Evolutionary conservation across 164 flowering plant genomes (phyloP).

Genomic region (Chloranthus sessilifolius): DNA sequence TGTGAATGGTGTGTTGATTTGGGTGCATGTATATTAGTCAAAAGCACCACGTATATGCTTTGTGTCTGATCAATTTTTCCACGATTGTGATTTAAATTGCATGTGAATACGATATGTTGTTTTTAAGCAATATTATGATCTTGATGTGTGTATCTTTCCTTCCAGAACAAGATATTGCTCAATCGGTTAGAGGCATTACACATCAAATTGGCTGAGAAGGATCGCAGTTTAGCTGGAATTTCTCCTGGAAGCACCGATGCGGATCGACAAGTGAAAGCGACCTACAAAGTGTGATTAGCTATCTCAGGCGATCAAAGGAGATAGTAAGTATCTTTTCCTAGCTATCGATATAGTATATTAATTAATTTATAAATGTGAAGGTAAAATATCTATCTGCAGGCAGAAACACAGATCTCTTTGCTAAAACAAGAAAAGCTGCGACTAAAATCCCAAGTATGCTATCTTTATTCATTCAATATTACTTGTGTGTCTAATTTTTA

Average conservation of each 20-base stretch:
- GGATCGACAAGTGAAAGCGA: slow-evolving; percentile 43
- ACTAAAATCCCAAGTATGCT: slow-evolving; percentile 74
- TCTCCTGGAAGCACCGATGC: slow-evolving; percentile 25
- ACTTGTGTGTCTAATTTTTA: too few species aligned
- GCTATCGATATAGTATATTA: background rate
- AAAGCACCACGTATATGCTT: too few species aligned
- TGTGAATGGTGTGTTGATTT: too few species aligned
- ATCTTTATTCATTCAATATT: too few species aligned
- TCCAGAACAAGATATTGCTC: slow-evolving; percentile 80
- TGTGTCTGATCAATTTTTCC: too few species aligned
- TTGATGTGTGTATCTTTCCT: too few species aligned
- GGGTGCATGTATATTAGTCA: too few species aligned
- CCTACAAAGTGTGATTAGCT: slow-evolving; percentile 62
- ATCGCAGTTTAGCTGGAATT: slow-evolving; percentile 36
- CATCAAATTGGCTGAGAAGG: slow-evolving; percentile 73
- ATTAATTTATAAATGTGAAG: background rate
- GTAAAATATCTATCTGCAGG: slow-evolving; percentile 33
- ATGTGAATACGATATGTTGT: too few species aligned
- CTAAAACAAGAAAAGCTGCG: slow-evolving; percentile 81
- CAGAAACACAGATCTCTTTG: slow-evolving; percentile 87
- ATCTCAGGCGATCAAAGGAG: slow-evolving; percentile 82
- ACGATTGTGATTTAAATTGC: too few species aligned
- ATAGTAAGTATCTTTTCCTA: slow-evolving; percentile 38
- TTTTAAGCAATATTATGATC: too few species aligned
- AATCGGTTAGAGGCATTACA: slow-evolving; percentile 75